These are phyloP conservation scores for Chlamydomonas schloesseri DNA, from an alignment of 139 green algal genomes.

Conservation along the genomic window DNA sequence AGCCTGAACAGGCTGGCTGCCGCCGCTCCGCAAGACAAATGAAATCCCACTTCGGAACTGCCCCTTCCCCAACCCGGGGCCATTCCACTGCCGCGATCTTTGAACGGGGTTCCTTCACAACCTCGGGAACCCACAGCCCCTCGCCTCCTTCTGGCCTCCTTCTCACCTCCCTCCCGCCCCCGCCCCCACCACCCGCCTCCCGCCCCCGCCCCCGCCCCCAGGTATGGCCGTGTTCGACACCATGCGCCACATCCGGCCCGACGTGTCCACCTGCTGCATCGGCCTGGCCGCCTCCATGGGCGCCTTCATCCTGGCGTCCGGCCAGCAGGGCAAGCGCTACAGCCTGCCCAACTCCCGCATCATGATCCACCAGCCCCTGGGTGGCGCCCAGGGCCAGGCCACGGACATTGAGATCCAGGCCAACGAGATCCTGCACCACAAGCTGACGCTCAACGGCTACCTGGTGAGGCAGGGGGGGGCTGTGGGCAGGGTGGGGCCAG, in stretches of 20 bases:
- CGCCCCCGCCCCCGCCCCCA: constrained; percentile 27
- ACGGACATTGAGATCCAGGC: constrained; percentile 99
- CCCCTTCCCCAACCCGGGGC: too few relatives aligned
- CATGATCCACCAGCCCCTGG: constrained; percentile 99
- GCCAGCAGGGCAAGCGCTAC: constrained; percentile 98
- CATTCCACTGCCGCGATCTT: too few relatives aligned
- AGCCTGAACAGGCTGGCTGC: too few relatives aligned
- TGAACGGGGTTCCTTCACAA: too few relatives aligned
- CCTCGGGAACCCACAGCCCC: too few relatives aligned
- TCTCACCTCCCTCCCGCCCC: background rate
- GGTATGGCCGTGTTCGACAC: constrained; percentile 99
- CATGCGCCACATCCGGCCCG: constrained; percentile 97
- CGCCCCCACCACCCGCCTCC: background rate
- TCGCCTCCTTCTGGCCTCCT: background rate
- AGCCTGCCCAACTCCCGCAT: constrained; percentile 97
- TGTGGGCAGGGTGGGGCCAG: too few relatives aligned
- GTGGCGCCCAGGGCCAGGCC: constrained; percentile 98
- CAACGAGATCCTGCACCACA: constrained; percentile 99
- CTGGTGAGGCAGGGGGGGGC: constrained; percentile 64
- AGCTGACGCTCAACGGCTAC: constrained; percentile 98
- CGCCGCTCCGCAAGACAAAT: too few relatives aligned
- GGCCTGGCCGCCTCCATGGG: constrained; percentile 98
- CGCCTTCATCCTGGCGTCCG: constrained; percentile 96
- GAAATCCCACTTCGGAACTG: too few relatives aligned
- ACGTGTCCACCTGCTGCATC: constrained; percentile 98